These are phyloP conservation scores for Globisporangium echinulatum DNA, from an alignment of 352 stramenopile genomes.

Conservation along the genomic window DNA sequence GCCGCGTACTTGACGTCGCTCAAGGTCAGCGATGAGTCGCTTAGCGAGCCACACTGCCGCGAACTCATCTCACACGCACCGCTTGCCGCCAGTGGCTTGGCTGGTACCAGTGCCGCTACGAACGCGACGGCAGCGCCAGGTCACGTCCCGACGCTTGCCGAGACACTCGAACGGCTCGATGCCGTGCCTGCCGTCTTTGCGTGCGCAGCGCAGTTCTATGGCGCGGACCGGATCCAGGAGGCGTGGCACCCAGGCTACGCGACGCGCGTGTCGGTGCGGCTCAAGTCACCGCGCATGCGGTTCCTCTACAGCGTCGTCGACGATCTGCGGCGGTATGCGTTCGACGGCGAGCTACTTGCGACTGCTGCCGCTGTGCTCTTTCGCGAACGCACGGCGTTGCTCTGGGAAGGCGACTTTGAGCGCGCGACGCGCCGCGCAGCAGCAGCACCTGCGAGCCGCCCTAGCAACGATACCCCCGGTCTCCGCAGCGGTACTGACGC, in stretches of 20 bases:
- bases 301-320: slow-evolving; percentile 81
- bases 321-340: slow-evolving; percentile 67
- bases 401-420: slow-evolving; percentile 76
- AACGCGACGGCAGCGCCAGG: slow-evolving; percentile 4
- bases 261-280: slow-evolving; percentile 60
- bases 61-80: slow-evolving; percentile 59
- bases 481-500: slow-evolving; percentile 1
- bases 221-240: slow-evolving; percentile 71
- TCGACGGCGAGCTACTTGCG: slow-evolving; percentile 57
- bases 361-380: slow-evolving; percentile 58
- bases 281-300: slow-evolving; percentile 73
- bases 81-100: neutral
- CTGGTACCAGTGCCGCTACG: neutral
- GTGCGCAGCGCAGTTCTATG: slow-evolving; percentile 69
- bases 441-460: slow-evolving; percentile 1
- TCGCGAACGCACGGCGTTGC: slow-evolving; percentile 48
- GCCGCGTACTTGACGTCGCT: slow-evolving; percentile 70
- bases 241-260: slow-evolving; percentile 77
- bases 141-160: slow-evolving; percentile 52
- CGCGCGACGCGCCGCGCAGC: slow-evolving; percentile 16
- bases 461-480: slow-evolving; percentile 2
- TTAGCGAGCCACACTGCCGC: slow-evolving; percentile 50
- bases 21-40: slow-evolving; percentile 60
- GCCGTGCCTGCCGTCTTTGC: slow-evolving; percentile 66
- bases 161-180: slow-evolving; percentile 50